Base-by-base conservation (phyloP, 2,329 filamentous ascomycete species). In the Alternaria triticina region DNA sequence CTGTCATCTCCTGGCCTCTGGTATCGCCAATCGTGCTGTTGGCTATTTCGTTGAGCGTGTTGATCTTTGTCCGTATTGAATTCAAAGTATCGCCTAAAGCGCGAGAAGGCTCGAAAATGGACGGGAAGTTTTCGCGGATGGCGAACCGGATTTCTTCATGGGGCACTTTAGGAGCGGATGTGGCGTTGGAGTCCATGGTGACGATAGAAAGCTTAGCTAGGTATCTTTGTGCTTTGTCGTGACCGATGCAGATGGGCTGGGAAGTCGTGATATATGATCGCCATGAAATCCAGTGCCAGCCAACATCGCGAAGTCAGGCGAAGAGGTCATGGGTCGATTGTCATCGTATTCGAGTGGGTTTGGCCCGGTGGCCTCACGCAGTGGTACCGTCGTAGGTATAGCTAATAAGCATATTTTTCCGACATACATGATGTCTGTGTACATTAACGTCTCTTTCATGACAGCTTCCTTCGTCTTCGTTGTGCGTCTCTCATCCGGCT, bases 391-490 rank as follows among this genome's bases (percentile, higher is more conserved):
- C 28, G 15, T n/a, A 6, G 11, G 33, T 15, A 20, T n/a, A 12
- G 12, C 7, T 13, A 13, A 11, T 52, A 40, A 23, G 12, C 20
- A 8, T 52, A 40, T n/a, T 25, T 25, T 52, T 40, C n/a, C 25
- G 58, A 61, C 58, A 61, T 61, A 23, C 44, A 15, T 33, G 15
- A 27, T 57, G 52, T 33, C 33, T 11, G 30, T 56, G 58, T 61
- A 30, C 20, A 50, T 61, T 33, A 43, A 27, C 54, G 4, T 25
- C 17, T 15, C 46, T 20, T 23, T 8, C 25, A 44, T 40, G 10
- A 2, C 8, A 22, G 45, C 36, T 23, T 36, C 40, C 17, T 10
- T 43, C 25, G 10, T 51, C 33, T 40, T 30, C 20, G 30, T 30
- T 20, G 6, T 17, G 5, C 17, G 7, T 28, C 23, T 17, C n/a